phyloP scores from a whole-genome alignment of 2,329 filamentous ascomycete genomes.

The Stemphylium vesicarium region DNA sequence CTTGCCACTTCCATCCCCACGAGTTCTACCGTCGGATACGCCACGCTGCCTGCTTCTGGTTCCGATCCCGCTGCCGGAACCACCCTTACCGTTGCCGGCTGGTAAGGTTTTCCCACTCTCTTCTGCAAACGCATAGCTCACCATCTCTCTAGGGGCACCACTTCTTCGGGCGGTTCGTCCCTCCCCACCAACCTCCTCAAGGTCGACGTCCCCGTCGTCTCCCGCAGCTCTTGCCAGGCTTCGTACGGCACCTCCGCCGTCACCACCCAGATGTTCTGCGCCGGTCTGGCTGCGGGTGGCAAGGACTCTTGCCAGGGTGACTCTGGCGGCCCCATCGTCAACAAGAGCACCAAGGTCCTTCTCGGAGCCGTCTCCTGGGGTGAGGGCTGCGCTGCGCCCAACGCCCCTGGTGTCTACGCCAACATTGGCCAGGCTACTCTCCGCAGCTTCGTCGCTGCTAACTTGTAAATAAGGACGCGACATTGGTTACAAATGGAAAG shows the following conservation, averaged over 20 bases:
- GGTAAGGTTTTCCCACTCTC: no score
- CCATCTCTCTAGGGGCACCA: constrained; percentile 20
- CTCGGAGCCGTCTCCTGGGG: constrained; percentile 13
- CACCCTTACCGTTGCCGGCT: constrained; percentile 31
- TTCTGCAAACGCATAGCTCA: no score
- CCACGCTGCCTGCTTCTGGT: constrained; percentile 25
- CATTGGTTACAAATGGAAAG: no score
- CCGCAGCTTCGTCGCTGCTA: no score
- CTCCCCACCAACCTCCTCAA: constrained; percentile 28
- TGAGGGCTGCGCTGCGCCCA: constrained; percentile 28
- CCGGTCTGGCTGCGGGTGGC: constrained; percentile 29
- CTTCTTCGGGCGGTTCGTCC: constrained; percentile 10
- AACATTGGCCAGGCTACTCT: constrained; percentile 11
- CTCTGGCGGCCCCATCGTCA: constrained; percentile 34
- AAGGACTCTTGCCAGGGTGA: constrained; percentile 45
- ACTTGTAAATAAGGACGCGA: no score
- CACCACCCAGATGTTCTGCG: constrained; percentile 38
- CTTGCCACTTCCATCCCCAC: constrained; percentile 29
- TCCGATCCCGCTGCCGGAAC: constrained; percentile 32
- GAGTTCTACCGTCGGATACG: constrained; percentile 33
- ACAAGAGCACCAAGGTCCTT: constrained; percentile 9
- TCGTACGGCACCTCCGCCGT: constrained; percentile 26
- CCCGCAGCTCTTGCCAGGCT: constrained; percentile 28
- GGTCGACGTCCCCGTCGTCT: constrained; percentile 36
- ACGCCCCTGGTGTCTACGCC: constrained; percentile 35